Evolutionary conservation across 2,329 filamentous ascomycete species (phyloP).

Genomic region (Zymoseptoria passerinii): DNA sequence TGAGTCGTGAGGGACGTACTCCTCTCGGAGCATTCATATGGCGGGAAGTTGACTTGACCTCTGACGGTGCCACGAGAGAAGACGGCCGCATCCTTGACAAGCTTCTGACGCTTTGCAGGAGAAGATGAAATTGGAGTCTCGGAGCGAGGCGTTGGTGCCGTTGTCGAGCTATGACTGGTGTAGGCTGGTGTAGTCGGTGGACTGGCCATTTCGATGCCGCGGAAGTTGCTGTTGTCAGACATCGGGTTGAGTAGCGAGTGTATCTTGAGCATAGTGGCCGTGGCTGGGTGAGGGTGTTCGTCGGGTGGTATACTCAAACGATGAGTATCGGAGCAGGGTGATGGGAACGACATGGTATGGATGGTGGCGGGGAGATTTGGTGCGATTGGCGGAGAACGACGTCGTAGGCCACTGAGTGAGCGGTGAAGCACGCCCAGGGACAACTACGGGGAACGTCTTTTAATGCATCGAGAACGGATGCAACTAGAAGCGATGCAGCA

Average conservation of each 20-base stretch:
- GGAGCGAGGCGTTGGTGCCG: slow-evolving; percentile 16
- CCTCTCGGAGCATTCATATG: slow-evolving; percentile 55
- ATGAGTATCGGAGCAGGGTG: slow-evolving; percentile 13
- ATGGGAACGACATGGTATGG: slow-evolving; percentile 18
- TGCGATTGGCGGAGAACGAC: background rate
- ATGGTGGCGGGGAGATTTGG: slow-evolving; percentile 4
- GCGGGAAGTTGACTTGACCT: slow-evolving; percentile 63
- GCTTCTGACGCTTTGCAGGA: slow-evolving; percentile 42
- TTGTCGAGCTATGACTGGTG: slow-evolving; percentile 15
- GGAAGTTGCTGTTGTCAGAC: slow-evolving; percentile 11
- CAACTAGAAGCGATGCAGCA: background rate
- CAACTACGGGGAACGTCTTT: slow-evolving; percentile 5
- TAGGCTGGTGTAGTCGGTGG: slow-evolving; percentile 23
- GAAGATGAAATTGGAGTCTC: slow-evolving; percentile 16
- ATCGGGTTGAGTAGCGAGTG: slow-evolving; percentile 34
- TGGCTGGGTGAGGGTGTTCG: slow-evolving; percentile 9
- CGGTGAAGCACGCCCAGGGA: slow-evolving; percentile 4
- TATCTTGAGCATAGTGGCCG: slow-evolving; percentile 33
- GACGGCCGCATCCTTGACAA: slow-evolving; percentile 56
- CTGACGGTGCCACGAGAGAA: slow-evolving; percentile 55
- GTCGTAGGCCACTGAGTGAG: slow-evolving; percentile 1
- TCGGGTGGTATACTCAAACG: slow-evolving; percentile 12
- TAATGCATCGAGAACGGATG: slow-evolving; percentile 1
- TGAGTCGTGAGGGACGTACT: slow-evolving; percentile 14
- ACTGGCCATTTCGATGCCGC: slow-evolving; percentile 12